phyloP scores from a whole-genome alignment of 75 land plant genomes.

The Gnetum montanum region DNA sequence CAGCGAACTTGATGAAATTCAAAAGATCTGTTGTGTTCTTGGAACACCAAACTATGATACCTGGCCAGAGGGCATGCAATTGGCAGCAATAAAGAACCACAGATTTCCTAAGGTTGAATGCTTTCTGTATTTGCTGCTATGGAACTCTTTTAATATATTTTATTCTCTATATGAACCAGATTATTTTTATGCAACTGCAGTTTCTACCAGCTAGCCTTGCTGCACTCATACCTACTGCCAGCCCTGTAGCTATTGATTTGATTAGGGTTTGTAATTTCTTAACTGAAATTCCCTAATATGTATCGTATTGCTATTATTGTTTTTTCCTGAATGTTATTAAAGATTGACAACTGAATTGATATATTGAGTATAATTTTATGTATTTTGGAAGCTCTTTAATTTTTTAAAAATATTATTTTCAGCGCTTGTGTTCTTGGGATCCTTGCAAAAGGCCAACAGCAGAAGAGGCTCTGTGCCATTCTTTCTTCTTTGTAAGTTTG shows the following conservation, averaged over 20 bases:
- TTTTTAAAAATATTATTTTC: not conserved
- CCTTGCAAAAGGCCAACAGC: slow-evolving; percentile 77
- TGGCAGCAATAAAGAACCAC: slow-evolving; percentile 33
- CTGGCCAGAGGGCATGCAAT: slow-evolving; percentile 61
- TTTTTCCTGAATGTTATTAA: not conserved
- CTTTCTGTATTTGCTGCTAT: not conserved
- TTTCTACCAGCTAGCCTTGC: slow-evolving; percentile 37
- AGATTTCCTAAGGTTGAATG: slow-evolving; percentile 44
- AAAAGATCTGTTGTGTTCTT: slow-evolving; percentile 69
- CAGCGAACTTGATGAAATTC: slow-evolving; percentile 82
- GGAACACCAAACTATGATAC: slow-evolving; percentile 54
- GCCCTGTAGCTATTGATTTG: slow-evolving; percentile 74
- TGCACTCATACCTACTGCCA: slow-evolving; percentile 65
- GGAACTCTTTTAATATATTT: not conserved
- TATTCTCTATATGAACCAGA: not conserved
- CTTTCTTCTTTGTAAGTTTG: slow-evolving; percentile 64
- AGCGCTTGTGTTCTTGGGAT: slow-evolving; percentile 81
- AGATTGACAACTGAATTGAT: not conserved
- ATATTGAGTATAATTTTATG: slow-evolving; percentile 6
- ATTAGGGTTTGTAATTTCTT: slow-evolving; percentile 38
- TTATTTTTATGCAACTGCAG: slow-evolving; percentile 18
- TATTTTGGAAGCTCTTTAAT: not conserved
- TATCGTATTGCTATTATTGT: not conserved
- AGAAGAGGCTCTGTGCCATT: slow-evolving; percentile 68
- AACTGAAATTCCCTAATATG: not conserved